Base-by-base conservation (phyloP, 2,329 filamentous ascomycete genomes). In the Calonectria henricotiae region DNA sequence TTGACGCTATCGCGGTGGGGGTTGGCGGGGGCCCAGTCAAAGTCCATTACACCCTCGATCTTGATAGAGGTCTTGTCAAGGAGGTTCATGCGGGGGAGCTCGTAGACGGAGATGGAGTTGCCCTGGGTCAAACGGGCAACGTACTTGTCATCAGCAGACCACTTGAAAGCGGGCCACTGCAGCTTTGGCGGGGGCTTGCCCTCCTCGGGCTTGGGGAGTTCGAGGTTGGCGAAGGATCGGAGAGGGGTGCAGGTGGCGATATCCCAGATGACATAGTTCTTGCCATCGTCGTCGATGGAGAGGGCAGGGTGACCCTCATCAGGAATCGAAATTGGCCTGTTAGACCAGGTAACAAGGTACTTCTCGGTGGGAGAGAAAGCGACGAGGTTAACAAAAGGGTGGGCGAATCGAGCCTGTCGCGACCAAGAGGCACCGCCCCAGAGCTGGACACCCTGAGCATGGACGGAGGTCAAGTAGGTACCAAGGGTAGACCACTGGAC, bases 201-300 rank as follows among this genome's bases (percentile, higher is more conserved):
- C 60, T 89, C 87, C 71, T 84, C 83, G 5, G 76, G 75, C 74
- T 88, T 89, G 35, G 93, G 90, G 15, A 94, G 85, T 76, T 99
- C 96, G 73, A 98, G 89, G 76, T 96, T 97, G 73, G 94, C 91
- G 81, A 99, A 99, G 0, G 96, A 98, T 73, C 96, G 93, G 62
- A 99, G 89, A 67, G 96, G 94, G 82, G 96, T 93, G 78, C 91
- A 92, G 11, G 96, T 96, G 63, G 94, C 93, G 72, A 98, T 92
- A 80, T 98, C 96, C 96, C 96, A 99, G 80, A 99, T 95, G 80
- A 99, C 93, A 83, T 98, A 98, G 89, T 98, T 98, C 89, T 98
- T 98, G 83, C 96, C 96, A 78, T 99, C 96, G 80, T 99, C 96
- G 79, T 98, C 96, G 71, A 95, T 87, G 4, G 94, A 92, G 62